Conservation (phyloP, 495 filamentous ascomycete genomes). For the Penicillium cosmopolitanum region DNA sequence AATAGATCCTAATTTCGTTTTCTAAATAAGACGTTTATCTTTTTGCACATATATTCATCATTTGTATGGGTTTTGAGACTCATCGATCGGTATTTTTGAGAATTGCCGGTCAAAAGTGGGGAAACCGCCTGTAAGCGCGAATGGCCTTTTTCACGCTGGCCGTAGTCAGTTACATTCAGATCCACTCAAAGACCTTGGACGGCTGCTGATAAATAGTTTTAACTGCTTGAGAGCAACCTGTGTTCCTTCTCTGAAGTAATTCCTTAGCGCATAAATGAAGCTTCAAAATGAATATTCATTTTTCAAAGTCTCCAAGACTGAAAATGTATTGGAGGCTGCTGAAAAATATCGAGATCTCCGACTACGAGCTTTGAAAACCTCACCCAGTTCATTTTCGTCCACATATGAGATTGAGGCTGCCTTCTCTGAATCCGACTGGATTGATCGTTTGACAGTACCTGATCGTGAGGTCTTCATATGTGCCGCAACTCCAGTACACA, state of each 20-base stretch:
- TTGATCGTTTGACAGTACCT: slow-evolving; percentile 19
- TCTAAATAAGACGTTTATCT: too few relatives aligned
- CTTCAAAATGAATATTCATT: slow-evolving; percentile 19
- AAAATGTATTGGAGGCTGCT: slow-evolving; percentile 20
- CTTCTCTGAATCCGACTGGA: slow-evolving; percentile 33
- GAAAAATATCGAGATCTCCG: slow-evolving; percentile 36
- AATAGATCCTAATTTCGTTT: background rate
- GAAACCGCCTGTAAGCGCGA: background rate
- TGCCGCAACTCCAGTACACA: slow-evolving; percentile 23
- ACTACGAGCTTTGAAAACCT: slow-evolving; percentile 17
- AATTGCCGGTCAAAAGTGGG: slow-evolving; percentile 5
- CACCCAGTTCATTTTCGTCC: slow-evolving; percentile 37
- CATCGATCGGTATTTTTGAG: slow-evolving; percentile 5
- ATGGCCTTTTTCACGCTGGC: slow-evolving; percentile 18
- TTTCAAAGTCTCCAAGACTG: slow-evolving; percentile 24
- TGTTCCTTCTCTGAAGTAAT: background rate
- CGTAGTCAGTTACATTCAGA: slow-evolving; percentile 6
- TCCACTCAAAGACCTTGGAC: background rate
- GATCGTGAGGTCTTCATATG: slow-evolving; percentile 35
- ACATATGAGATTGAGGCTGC: slow-evolving; percentile 38
- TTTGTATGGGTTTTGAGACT: background rate
- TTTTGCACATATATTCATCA: background rate
- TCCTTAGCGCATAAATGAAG: slow-evolving; percentile 3
- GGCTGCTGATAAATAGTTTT: background rate
- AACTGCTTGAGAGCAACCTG: background rate